phyloP scores from a whole-genome alignment of 1,139 yeast species.

The Hyphopichia burtonii region DNA sequence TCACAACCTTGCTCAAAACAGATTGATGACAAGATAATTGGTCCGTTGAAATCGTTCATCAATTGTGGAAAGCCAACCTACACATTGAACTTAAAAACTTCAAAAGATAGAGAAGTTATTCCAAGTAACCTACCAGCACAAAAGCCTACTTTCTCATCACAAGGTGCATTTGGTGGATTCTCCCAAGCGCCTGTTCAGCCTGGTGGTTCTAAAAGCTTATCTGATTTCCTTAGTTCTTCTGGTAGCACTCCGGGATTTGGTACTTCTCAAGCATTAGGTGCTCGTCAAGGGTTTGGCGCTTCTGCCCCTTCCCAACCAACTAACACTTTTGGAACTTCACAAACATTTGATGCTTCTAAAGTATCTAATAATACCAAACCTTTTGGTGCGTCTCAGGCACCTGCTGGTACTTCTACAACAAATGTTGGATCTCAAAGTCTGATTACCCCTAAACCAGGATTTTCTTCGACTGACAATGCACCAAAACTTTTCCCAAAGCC shows the following conservation, averaged over 20 bases:
- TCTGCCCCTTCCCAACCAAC: not conserved
- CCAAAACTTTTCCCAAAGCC: too few relatives aligned
- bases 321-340: not conserved
- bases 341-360: too few relatives aligned
- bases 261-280: not conserved
- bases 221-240: not conserved
- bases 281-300: not conserved
- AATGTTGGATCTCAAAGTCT: too few relatives aligned
- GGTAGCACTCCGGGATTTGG: not conserved
- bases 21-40: conserved; percentile 49
- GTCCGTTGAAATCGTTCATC: conserved; percentile 31
- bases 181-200: not conserved
- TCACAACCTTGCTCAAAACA: conserved; percentile 57
- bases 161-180: not conserved
- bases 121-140: not conserved
- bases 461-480: too few relatives aligned
- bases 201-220: not conserved
- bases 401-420: too few relatives aligned
- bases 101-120: conserved; percentile 1
- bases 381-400: too few relatives aligned
- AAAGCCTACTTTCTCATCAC: not conserved
- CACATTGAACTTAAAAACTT: conserved; percentile 19
- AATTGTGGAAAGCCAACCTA: conserved; percentile 38
- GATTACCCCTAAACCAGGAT: too few relatives aligned
- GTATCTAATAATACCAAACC: too few relatives aligned